Conservation (phyloP, 202 grass and related monocot species). For the Zoysia matrella region DNA sequence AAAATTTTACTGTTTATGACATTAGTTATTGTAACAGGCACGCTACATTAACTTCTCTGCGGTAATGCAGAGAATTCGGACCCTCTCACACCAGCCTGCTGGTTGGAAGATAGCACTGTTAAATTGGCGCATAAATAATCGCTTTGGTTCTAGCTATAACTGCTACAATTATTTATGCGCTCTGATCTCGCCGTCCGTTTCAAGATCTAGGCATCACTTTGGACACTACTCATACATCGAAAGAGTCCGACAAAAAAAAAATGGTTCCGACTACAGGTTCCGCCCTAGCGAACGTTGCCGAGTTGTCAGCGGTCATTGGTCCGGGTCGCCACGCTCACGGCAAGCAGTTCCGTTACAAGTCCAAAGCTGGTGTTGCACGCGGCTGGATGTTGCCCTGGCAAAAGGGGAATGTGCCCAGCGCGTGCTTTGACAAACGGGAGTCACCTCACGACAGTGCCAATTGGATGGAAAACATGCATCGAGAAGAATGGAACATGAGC, state of each 20-base stretch:
- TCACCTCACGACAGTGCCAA: background rate
- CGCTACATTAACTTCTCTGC: too few species aligned
- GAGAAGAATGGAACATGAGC: background rate
- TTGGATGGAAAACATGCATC: background rate
- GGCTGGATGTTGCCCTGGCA: slow-evolving; percentile 11
- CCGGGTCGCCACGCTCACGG: background rate
- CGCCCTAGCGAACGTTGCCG: background rate
- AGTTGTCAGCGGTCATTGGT: background rate
- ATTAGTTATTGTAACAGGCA: too few species aligned
- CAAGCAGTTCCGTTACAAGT: background rate
- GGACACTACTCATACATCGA: background rate
- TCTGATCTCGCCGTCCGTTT: background rate
- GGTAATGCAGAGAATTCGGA: too few species aligned
- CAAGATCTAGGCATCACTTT: background rate
- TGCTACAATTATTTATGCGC: too few species aligned
- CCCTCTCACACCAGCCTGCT: too few species aligned
- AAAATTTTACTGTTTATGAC: too few species aligned
- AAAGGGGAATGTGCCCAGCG: background rate
- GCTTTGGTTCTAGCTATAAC: background rate
- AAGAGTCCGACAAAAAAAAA: background rate
- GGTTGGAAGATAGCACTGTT: too few species aligned
- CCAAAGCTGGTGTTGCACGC: background rate
- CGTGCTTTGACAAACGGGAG: background rate
- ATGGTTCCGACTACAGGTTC: background rate
- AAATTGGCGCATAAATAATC: too few species aligned